A percentile compares a stretch with the other conserved stretches of the same genome.
These are phyloP conservation scores for Rhodotorula sp. DNA, from an alignment of 1,284 basidiomycete genomes.

Conservation along the genomic window DNA sequence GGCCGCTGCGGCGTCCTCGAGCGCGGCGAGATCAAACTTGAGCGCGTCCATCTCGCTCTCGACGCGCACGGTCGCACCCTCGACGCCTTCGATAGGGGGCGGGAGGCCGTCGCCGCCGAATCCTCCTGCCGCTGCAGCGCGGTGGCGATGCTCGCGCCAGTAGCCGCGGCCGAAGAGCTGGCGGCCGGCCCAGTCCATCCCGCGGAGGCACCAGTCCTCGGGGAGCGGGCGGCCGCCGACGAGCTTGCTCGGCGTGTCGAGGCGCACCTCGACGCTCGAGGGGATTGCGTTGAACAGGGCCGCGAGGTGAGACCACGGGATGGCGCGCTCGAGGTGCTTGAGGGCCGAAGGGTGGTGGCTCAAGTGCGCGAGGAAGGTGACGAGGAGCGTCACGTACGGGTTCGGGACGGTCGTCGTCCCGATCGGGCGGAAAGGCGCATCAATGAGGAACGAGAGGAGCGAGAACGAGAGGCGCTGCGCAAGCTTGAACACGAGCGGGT, in stretches of 20 bases:
- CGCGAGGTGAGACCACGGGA: constrained; percentile 82
- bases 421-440: constrained; percentile 33
- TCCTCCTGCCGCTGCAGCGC: background rate
- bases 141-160: constrained; percentile 58
- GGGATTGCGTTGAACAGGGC: constrained; percentile 59
- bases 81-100: constrained; percentile 28
- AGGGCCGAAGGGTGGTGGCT: constrained; percentile 66
- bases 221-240: constrained; percentile 65
- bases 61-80: constrained; percentile 38
- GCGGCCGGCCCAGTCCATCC: constrained; percentile 90
- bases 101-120: constrained; percentile 3
- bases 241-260: constrained; percentile 56
- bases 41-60: constrained; percentile 78
- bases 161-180: constrained; percentile 87
- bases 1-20: constrained; percentile 20
- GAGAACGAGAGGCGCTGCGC: constrained; percentile 77
- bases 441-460: constrained; percentile 66
- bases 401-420: constrained; percentile 61
- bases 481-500: constrained; percentile 63
- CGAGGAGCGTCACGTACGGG: constrained; percentile 79
- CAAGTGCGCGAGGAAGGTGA: constrained; percentile 83
- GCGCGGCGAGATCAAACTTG: constrained; percentile 58
- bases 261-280: constrained; percentile 58
- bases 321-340: constrained; percentile 65
- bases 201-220: constrained; percentile 94